Evolutionary conservation across 805 yeast genomes (phyloP), one percentile per base, ranked within the genome.

Genomic region (Hanseniaspora clermontiae): DNA sequence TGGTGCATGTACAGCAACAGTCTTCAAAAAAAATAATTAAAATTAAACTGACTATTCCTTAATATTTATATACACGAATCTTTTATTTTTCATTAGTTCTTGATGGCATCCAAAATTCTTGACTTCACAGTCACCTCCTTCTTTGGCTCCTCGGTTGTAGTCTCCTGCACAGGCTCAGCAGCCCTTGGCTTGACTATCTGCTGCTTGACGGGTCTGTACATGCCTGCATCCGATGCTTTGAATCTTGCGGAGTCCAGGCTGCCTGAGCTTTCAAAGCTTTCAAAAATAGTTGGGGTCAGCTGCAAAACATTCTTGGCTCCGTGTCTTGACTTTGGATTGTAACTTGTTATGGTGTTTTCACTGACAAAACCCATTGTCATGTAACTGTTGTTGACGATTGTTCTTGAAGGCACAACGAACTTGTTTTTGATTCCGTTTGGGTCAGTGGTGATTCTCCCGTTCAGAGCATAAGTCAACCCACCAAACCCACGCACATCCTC

Each of bases 401-500:
- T 70, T 73, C 95, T 80, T 58, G 91, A 95, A 15, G 89, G 86
- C 19, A 79, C 80, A 43, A 83, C 73, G 54, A 71, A 71, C 31
- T 76, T 77, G 12, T 70, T 68, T 49, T 76, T 71, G 27, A 80
- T 69, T 51, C 95, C 95, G 63, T 82, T 79, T 24, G 95, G 93
- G 4, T 84, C 74, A 66, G 80, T 84, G 58, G 72, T 65, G 40
- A 87, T 70, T 66, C 87, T 77, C 7, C 95, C 95, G 58, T 75
- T 77, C 59, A 84, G 76, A 42, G 73, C 74, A 63, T 86, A 87
- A 1, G 87, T 77, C 59, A 87, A 74, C 7, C 95, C 95, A 32
- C 84, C 95, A 8, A 85, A 78, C 36, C 89, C 95, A 55, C 82
- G 76, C 48, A 79, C 66, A 10, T 52, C 40, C 17, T 47, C 32